A percentile compares a stretch with the other conserved stretches of the same genome.
Evolutionary conservation across 768 basidiomycete genomes (phyloP).

Genomic region (Suillus fuscotomentosus): DNA sequence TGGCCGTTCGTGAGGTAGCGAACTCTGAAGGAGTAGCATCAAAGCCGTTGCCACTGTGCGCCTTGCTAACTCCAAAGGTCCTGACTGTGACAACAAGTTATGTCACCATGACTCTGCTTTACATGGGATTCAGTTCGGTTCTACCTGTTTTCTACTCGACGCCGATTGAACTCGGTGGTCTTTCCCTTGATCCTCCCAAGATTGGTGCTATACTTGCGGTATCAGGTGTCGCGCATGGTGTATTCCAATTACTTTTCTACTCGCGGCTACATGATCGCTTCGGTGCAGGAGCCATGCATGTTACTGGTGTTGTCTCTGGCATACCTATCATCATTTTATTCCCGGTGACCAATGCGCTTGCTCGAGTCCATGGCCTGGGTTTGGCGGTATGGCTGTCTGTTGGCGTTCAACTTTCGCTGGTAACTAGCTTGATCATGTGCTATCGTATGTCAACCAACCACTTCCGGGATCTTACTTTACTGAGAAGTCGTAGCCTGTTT

Average conservation of each 20-base stretch:
- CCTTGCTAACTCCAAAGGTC: conserved; percentile 48
- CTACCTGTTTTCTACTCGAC: conserved; percentile 21
- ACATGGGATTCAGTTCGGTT: conserved; percentile 53
- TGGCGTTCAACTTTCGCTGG: conserved; percentile 33
- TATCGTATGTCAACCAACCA: background rate
- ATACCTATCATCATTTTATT: conserved; percentile 53
- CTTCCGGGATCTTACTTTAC: background rate
- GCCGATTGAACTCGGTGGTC: conserved; percentile 13
- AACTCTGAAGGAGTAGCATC: conserved; percentile 9
- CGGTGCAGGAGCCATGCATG: conserved; percentile 59
- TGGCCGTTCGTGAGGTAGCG: background rate
- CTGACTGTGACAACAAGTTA: conserved; percentile 57
- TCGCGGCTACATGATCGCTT: conserved; percentile 48
- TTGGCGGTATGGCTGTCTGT: conserved; percentile 44
- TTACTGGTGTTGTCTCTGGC: conserved; percentile 46
- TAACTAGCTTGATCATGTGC: background rate
- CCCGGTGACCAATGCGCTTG: conserved; percentile 54
- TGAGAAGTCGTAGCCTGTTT: background rate
- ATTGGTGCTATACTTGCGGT: conserved; percentile 21
- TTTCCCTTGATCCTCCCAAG: conserved; percentile 4
- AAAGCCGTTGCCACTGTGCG: conserved; percentile 40
- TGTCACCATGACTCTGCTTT: conserved; percentile 54
- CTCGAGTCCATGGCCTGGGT: conserved; percentile 42
- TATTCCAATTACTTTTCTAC: conserved; percentile 61
- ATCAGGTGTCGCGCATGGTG: conserved; percentile 56